Evolutionary conservation across 257 asterid species (phyloP).

Genomic region (Cynanchum wilfordii): DNA sequence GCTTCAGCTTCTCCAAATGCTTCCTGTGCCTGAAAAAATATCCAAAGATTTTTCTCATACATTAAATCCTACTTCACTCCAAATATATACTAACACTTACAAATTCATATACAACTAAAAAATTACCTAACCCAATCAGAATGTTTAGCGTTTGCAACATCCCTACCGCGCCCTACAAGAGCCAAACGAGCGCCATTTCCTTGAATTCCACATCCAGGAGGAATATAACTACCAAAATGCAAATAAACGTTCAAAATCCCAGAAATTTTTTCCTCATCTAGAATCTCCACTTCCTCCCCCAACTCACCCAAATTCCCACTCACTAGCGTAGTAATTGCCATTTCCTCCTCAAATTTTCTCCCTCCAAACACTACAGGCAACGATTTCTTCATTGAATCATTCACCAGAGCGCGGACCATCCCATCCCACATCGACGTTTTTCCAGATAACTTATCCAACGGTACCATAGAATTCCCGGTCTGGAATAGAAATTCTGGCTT

Average conservation of each 20-base stretch:
- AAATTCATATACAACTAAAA: background rate
- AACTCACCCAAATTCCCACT: constrained; percentile 53
- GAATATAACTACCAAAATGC: constrained; percentile 64
- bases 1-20: constrained; percentile 77
- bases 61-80: constrained; percentile 2
- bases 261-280: constrained; percentile 38
- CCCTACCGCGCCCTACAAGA: constrained; percentile 75
- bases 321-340: constrained; percentile 65
- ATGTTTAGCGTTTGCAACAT: constrained; percentile 75
- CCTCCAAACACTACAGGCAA: constrained; percentile 43
- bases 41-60: constrained; percentile 21
- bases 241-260: constrained; percentile 63
- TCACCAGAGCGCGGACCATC: constrained; percentile 44
- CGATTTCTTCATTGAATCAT: constrained; percentile 57
- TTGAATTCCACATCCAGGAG: constrained; percentile 48
- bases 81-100: background rate
- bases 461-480: constrained; percentile 14
- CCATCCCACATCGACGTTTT: constrained; percentile 46
- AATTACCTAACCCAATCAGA: constrained; percentile 84
- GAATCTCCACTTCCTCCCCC: constrained; percentile 19
- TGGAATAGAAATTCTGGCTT: constrained; percentile 48
- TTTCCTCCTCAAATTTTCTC: constrained; percentile 53
- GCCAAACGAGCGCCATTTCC: constrained; percentile 67
- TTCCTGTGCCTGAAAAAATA: constrained; percentile 61
- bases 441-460: constrained; percentile 23